Percentiles rank a stretch among this genome's conserved stretches.
These are phyloP conservation scores for Magnusiomyces clavatus DNA, from an alignment of 1,139 yeast genomes.

Conservation along the genomic window DNA sequence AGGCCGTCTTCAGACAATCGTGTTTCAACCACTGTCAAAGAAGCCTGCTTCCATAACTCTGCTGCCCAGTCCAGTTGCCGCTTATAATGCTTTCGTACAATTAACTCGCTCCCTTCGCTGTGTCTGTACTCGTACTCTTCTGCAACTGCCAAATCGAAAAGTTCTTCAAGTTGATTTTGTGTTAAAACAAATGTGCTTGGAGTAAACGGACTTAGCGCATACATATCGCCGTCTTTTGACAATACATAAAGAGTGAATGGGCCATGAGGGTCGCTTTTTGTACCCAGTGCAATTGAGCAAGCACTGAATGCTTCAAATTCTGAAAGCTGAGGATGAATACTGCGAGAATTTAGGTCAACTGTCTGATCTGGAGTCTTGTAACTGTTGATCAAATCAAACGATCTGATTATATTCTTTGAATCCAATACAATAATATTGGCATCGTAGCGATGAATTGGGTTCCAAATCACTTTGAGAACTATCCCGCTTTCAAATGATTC, in stretches of 20 bases:
- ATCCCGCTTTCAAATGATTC: conserved; percentile 3
- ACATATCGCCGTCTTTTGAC: conserved; percentile 48
- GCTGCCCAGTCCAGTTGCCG: conserved; percentile 26
- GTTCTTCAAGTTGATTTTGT: conserved; percentile 29
- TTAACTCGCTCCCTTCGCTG: conserved; percentile 4
- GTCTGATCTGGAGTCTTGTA: conserved; percentile 23
- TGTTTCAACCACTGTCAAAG: conserved; percentile 19
- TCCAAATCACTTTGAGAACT: conserved; percentile 36
- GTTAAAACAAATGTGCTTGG: conserved; percentile 38
- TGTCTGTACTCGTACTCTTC: conserved; percentile 22
- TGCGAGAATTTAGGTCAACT: neutral
- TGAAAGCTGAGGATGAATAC: neutral
- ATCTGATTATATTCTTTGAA: conserved; percentile 31
- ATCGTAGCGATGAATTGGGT: conserved; percentile 37
- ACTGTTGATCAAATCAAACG: conserved; percentile 32
- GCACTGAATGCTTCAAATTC: conserved; percentile 17
- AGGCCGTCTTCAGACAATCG: conserved; percentile 17
- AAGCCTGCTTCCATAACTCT: conserved; percentile 23
- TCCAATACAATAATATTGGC: conserved; percentile 37
- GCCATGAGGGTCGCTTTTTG: conserved; percentile 34
- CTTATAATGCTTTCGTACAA: conserved; percentile 17
- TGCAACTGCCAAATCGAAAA: conserved; percentile 39
- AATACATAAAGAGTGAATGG: conserved; percentile 42
- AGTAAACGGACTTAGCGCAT: conserved; percentile 47
- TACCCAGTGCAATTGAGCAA: conserved; percentile 44